Conservation (phyloP, 139 green algal species). For the Closterium sp. region DNA sequence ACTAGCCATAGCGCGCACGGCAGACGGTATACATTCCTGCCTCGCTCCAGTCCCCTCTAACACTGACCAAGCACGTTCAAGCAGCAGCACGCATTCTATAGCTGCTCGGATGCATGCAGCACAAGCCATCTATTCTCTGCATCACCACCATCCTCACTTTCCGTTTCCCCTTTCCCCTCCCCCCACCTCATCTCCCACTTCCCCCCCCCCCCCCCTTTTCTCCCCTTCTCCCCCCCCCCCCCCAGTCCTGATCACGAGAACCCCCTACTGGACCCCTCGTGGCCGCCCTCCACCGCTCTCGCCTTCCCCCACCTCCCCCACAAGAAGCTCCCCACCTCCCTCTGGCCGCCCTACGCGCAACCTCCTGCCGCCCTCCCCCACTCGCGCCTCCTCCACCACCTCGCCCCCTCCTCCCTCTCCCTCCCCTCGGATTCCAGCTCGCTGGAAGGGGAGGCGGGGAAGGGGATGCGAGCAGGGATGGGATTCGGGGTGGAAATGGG, state of each 20-base stretch:
- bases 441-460: not conserved
- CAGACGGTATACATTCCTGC: too few relatives aligned
- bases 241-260: not conserved
- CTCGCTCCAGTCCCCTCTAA: too few relatives aligned
- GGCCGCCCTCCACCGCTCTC: not conserved
- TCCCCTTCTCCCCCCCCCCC: too few relatives aligned
- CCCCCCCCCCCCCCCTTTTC: too few relatives aligned
- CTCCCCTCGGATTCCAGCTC: not conserved
- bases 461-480: not conserved
- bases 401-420: not conserved
- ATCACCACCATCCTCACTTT: too few relatives aligned
- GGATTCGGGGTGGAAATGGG: not conserved
- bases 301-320: not conserved
- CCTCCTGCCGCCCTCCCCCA: not conserved
- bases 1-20: too few relatives aligned
- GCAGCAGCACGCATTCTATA: too few relatives aligned
- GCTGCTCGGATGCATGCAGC: too few relatives aligned
- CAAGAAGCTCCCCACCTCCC: not conserved
- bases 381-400: not conserved
- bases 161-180: too few relatives aligned
- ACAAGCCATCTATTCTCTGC: too few relatives aligned
- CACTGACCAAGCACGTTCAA: too few relatives aligned
- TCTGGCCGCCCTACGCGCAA: not conserved
- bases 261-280: not conserved
- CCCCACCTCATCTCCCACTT: not conserved